Base-by-base conservation (phyloP, 208 protist species). In the Naegleria fowleri region DNA sequence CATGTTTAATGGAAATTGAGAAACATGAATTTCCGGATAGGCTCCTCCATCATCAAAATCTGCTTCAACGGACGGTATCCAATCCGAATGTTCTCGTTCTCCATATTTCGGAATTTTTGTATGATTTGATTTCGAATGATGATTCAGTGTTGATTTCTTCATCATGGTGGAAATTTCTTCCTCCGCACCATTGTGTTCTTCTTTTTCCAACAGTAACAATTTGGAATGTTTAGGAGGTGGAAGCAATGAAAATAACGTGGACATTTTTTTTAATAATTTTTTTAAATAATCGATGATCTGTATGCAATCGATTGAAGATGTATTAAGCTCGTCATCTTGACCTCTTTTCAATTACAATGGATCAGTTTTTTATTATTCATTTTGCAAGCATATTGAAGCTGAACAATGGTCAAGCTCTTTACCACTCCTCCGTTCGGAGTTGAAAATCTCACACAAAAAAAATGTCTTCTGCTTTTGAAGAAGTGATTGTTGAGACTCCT, bases 21-120 rank as follows among this genome's bases (percentile, higher is more conserved):
- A 85, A 0, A 96, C 90, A 86, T 97, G 95, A 39, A 98, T 96
- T 92, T 98, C 96, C 22, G 96, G 96, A 79, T 95, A 97, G 0
- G 96, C 96, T 87, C 96, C 96, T 58, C 96, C 96, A 93, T 97
- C 96, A 22, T 87, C 95, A 94, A 95, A 97, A 88, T 96, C 95
- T 22, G 93, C 95, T 29, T 90, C 79, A 29, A 25, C 90, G 5
- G 93, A 88, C 38, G 95, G 95, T 51, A 92, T 55, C 84, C 92
- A 96, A 25, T 93, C 94, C 9, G 67, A 79, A 33, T 79, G 1
- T 58, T 92, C 85, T 85, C 95, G 86, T 25, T 92, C n/a, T 22
- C 95, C 93, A 59, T 96, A 96, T 9, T 93, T 88, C 40, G 95
- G 95, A 29, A 93, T 85, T 43, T 4, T 67, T 67, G 19, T 29